A percentile compares a stretch with the other conserved stretches of the same genome.
Conservation (phyloP, 805 yeast species). For the Metschnikowia shivogae region DNA sequence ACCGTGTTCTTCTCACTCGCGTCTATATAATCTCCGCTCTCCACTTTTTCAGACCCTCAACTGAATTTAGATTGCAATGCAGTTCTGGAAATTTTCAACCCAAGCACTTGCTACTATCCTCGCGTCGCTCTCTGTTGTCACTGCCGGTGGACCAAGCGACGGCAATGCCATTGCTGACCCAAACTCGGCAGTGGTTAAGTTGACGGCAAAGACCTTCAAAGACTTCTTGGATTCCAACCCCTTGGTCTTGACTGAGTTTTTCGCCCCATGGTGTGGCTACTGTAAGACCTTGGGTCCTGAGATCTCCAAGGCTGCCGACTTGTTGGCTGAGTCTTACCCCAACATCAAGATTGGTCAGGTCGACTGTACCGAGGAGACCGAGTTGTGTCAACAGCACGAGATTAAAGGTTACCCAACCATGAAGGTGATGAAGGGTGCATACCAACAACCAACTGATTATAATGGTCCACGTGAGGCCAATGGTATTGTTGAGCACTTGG, state of each 20-base stretch:
- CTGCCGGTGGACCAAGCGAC: constrained; percentile 38
- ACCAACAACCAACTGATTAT: constrained; percentile 53
- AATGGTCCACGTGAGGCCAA: constrained; percentile 81
- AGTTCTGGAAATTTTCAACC: constrained; percentile 40
- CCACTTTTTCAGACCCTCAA: not conserved
- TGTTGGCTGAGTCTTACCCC: constrained; percentile 47
- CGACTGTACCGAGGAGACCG: constrained; percentile 77
- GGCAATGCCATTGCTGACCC: constrained; percentile 72
- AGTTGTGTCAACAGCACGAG: constrained; percentile 62
- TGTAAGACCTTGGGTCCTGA: constrained; percentile 87
- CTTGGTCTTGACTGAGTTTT: constrained; percentile 79
- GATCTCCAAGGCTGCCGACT: constrained; percentile 67
- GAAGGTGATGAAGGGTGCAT: constrained; percentile 62
- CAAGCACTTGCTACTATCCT: constrained; percentile 34
- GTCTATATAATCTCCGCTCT: constrained; percentile 4
- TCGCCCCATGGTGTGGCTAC: constrained; percentile 98
- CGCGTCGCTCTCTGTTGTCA: constrained; percentile 29
- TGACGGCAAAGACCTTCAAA: constrained; percentile 62
- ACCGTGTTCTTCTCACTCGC: constrained; percentile 13
- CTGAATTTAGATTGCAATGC: constrained; percentile 21
- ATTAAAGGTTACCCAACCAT: constrained; percentile 83
- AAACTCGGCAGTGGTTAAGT: constrained; percentile 82
- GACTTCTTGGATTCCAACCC: constrained; percentile 67
- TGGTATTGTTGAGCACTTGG: constrained; percentile 74
- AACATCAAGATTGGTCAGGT: constrained; percentile 74